These are phyloP conservation scores for Dianthus caryophyllus DNA, from an alignment of 148 eudicot species.

Conservation along the genomic window DNA sequence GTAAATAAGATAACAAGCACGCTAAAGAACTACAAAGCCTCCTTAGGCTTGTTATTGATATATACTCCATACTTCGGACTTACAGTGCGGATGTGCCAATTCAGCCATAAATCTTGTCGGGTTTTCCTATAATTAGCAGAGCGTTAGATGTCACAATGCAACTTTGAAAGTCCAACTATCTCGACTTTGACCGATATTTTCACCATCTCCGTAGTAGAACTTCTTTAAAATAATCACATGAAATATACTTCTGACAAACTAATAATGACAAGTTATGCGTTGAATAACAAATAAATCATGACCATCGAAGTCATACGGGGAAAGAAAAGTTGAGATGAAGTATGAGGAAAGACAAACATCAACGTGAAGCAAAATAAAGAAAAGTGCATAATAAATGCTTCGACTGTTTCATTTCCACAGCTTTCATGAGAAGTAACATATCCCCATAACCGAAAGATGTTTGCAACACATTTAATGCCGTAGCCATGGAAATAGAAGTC, in stretches of 20 bases:
- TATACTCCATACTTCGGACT: too few relatives aligned
- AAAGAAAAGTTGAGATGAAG: neutral
- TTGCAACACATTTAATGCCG: slow-evolving; percentile 63
- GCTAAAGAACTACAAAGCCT: too few relatives aligned
- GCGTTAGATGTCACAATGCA: neutral
- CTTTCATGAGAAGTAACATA: slow-evolving; percentile 59
- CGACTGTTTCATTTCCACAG: slow-evolving; percentile 67
- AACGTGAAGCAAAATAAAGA: too few relatives aligned
- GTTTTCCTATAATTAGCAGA: slow-evolving; percentile 55
- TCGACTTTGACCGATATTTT: neutral
- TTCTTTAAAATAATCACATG: neutral
- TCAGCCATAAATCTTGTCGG: slow-evolving; percentile 77
- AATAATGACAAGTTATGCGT: neutral
- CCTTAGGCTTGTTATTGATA: too few relatives aligned
- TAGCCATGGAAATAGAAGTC: slow-evolving; percentile 62
- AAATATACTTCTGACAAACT: neutral
- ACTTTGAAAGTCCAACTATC: too few relatives aligned
- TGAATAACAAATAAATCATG: neutral
- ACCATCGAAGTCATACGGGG: neutral
- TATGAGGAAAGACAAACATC: neutral
- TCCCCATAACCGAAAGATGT: slow-evolving; percentile 74
- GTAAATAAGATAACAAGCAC: too few relatives aligned
- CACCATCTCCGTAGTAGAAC: neutral
- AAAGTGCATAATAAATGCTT: too few relatives aligned
- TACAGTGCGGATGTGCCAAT: too few relatives aligned